Conservation (phyloP, 352 stramenopile genomes). For the Phytophthora syringae region DNA sequence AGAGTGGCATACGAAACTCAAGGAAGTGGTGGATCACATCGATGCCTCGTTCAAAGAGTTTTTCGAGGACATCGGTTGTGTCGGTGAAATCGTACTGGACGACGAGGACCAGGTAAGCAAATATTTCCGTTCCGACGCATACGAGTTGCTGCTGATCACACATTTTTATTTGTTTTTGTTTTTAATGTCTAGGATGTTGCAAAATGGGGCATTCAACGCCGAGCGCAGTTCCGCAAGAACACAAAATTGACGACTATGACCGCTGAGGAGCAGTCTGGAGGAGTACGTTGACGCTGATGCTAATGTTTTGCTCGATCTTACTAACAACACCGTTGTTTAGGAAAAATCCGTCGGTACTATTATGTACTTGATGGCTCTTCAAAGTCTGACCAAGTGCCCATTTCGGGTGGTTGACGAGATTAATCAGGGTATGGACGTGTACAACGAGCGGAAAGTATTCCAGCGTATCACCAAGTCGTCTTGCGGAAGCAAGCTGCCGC, state of each 20-base stretch:
- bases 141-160: neutral
- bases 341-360: slow-evolving; percentile 93
- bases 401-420: slow-evolving; percentile 92
- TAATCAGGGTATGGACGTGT: slow-evolving; percentile 91
- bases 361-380: slow-evolving; percentile 92
- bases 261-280: slow-evolving; percentile 85
- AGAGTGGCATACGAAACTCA: slow-evolving; percentile 72
- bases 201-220: slow-evolving; percentile 88
- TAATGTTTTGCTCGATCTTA: neutral
- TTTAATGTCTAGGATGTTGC: slow-evolving; percentile 68
- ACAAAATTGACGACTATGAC: slow-evolving; percentile 87
- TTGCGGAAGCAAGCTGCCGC: slow-evolving; percentile 83
- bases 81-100: slow-evolving; percentile 84
- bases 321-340: slow-evolving; percentile 33
- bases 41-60: slow-evolving; percentile 86
- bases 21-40: slow-evolving; percentile 79
- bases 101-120: slow-evolving; percentile 66
- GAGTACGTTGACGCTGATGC: slow-evolving; percentile 51
- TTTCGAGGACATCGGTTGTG: slow-evolving; percentile 87
- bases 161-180: neutral
- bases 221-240: slow-evolving; percentile 87
- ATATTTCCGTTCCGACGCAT: neutral
- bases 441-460: slow-evolving; percentile 92
- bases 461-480: slow-evolving; percentile 88
- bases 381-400: slow-evolving; percentile 86